A percentile compares a stretch with the other conserved stretches of the same genome.
These are phyloP conservation scores for Leccinum rimulosum DNA, from an alignment of 768 basidiomycete species.

Conservation along the genomic window DNA sequence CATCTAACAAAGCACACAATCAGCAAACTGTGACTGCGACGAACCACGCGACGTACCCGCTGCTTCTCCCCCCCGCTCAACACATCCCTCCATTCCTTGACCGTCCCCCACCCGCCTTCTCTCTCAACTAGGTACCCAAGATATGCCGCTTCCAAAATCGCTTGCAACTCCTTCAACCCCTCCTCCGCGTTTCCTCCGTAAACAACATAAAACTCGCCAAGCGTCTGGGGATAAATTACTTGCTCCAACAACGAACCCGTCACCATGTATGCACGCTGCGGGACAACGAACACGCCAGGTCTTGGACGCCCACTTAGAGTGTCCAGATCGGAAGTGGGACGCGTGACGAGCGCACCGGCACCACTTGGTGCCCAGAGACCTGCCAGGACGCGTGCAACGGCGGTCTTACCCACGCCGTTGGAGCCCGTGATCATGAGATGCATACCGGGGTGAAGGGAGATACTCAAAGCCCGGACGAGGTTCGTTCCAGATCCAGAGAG, in stretches of 20 bases:
- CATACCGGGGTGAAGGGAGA: constrained; percentile 67
- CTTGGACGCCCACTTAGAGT: constrained; percentile 30
- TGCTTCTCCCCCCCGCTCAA: constrained; percentile 97
- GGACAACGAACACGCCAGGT: constrained; percentile 75
- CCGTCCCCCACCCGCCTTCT: constrained; percentile 86
- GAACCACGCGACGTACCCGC: constrained; percentile 43
- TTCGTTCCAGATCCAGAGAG: constrained; percentile 30
- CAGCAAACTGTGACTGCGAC: neutral
- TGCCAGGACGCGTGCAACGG: constrained; percentile 84
- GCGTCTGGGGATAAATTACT: constrained; percentile 81
- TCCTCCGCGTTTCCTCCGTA: constrained; percentile 42
- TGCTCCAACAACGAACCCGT: constrained; percentile 87
- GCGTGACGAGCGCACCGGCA: constrained; percentile 27
- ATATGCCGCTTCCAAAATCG: constrained; percentile 78
- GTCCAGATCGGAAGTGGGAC: constrained; percentile 27
- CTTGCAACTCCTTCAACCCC: constrained; percentile 67
- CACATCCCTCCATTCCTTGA: constrained; percentile 91
- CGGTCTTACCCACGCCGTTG: constrained; percentile 90
- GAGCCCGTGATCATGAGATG: constrained; percentile 93
- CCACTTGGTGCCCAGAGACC: constrained; percentile 79
- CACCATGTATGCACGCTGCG: constrained; percentile 92
- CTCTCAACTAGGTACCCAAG: constrained; percentile 80
- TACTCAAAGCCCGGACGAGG: constrained; percentile 67
- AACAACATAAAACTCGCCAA: constrained; percentile 68
- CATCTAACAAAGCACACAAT: constrained; percentile 50